Evolutionary conservation across 768 basidiomycete species (phyloP).

Genomic region (Calocybe indica): DNA sequence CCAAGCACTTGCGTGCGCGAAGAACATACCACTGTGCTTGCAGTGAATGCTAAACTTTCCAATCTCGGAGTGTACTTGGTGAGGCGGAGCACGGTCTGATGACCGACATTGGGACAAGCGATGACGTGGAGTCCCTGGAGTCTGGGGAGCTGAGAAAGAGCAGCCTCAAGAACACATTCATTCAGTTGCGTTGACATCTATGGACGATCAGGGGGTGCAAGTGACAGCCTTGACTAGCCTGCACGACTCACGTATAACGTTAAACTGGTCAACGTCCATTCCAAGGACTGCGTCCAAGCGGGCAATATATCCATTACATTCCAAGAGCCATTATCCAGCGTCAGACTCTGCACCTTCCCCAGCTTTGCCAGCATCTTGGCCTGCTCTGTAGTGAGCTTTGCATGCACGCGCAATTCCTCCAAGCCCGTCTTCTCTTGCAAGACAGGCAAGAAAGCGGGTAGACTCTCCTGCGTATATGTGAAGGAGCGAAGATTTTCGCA

Average conservation of each 20-base stretch:
- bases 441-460: conserved; percentile 44
- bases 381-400: conserved; percentile 48
- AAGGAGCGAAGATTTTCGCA: conserved; percentile 54
- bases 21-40: conserved; percentile 35
- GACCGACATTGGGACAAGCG: conserved; percentile 52
- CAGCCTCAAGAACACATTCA: conserved; percentile 39
- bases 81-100: conserved; percentile 40
- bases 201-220: not conserved
- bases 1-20: conserved; percentile 6
- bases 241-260: conserved; percentile 50
- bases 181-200: conserved; percentile 58
- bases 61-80: conserved; percentile 46
- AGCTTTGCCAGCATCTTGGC: conserved; percentile 34
- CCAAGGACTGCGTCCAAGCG: conserved; percentile 41
- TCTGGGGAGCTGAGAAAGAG: conserved; percentile 43
- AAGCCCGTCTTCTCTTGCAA: conserved; percentile 41
- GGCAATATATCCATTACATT: conserved; percentile 55
- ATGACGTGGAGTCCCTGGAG: conserved; percentile 57
- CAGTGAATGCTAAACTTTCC: conserved; percentile 56
- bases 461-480: conserved; percentile 41
- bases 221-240: not conserved
- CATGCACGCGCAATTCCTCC: conserved; percentile 41
- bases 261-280: conserved; percentile 42
- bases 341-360: conserved; percentile 34
- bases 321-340: conserved; percentile 59